Evolutionary conservation across 2,329 filamentous ascomycete genomes (phyloP).

Genomic region (Lasiodiplodia hormozganensis): DNA sequence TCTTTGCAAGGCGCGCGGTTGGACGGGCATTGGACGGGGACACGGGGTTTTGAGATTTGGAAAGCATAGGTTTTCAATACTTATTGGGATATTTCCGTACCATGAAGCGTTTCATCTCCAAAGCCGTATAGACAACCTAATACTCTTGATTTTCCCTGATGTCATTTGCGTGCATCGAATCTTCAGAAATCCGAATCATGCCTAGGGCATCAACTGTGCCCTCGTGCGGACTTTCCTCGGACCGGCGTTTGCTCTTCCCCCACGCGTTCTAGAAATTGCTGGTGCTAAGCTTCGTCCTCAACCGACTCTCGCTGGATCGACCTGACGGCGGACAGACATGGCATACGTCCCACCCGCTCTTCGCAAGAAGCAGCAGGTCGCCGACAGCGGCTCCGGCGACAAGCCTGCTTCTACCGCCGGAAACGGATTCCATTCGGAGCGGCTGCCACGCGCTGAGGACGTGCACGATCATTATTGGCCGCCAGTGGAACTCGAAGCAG

Average conservation of each 20-base stretch:
- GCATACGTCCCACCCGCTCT: slow-evolving; percentile 24
- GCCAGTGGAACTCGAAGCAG: background rate
- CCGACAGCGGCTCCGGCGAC: background rate
- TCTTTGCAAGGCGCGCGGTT: slow-evolving; percentile 7
- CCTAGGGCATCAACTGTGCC: background rate
- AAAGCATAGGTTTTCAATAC: slow-evolving; percentile 1
- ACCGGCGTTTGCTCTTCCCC: background rate
- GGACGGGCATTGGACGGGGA: background rate
- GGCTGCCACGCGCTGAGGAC: slow-evolving; percentile 12
- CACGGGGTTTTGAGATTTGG: background rate
- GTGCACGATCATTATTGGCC: slow-evolving; percentile 24
- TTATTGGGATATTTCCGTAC: background rate
- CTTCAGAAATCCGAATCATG: background rate
- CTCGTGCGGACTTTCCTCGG: background rate
- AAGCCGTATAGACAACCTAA: background rate
- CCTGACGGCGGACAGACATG: slow-evolving; percentile 6
- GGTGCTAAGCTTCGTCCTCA: background rate
- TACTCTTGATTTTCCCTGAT: background rate
- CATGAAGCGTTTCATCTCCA: background rate
- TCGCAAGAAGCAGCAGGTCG: slow-evolving; percentile 11
- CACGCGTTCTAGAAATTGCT: background rate
- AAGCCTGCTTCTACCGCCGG: background rate
- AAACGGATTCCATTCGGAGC: background rate
- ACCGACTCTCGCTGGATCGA: background rate
- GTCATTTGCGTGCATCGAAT: background rate